Base-by-base conservation (phyloP, 73 alveolate genomes). In the Symbiodinium natans region DNA sequence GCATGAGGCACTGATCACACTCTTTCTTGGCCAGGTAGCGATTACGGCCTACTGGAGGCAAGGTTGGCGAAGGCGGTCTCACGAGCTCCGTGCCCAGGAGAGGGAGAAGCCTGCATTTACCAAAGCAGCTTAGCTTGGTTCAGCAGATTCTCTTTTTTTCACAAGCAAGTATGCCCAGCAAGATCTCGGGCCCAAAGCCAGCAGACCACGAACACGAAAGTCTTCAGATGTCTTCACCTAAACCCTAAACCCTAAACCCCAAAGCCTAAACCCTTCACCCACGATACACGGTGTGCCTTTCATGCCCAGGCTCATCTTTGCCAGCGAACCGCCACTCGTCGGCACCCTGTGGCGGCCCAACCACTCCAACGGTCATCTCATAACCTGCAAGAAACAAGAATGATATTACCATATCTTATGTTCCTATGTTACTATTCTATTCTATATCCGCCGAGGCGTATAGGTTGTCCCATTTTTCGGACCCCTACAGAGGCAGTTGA, bases 21-120 rank as follows among this genome's bases (percentile, higher is more conserved):
- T 27, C 39, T 85, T 21, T 21, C 38, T 23, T 23, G 21, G 46
- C 33, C 89, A 71, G 46, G 97, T 21, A 25, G 52, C 97, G 87
- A 36, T 33, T 41, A 43, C 97, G 97, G 11, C 80, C 39, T 38
- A 90, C 97, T 2, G 97, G 97, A 29, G 97, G 97, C 97, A 90
- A 31, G 4, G 87, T 90, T 39, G 97, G 97, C 9, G 97, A 90
- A 33, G 97, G 97, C 15, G 97, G 97, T 19, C 89, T n/a, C 25
- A 90, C 88, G 13, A 90, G 80, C 82, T 90, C 97, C 6, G 97
- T 90, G 3, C 97, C 97, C 40, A 71, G 21, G 11, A 90, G 88
- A 42, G 77, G 97, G 46, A 90, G 89, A 84, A 73, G 88, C 97
- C 97, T 90, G 46, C 42, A 63, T 9, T 63, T n/a, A 5, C 74